Base-by-base conservation (phyloP, 305 asterid genomes). In the Fraxinus latifolia region DNA sequence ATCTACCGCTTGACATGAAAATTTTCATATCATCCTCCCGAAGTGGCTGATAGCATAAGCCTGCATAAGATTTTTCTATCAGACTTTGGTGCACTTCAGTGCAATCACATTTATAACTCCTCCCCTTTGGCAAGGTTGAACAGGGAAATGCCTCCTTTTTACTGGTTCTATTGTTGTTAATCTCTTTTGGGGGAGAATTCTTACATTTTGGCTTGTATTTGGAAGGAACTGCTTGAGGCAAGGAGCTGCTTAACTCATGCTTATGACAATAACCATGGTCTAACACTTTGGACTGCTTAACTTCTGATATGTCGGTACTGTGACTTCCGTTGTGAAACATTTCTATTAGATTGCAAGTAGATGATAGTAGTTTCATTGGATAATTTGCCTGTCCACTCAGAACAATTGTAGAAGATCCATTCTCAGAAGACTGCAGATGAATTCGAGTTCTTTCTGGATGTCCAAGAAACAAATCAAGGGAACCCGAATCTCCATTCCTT, bases 31-130 rank as follows among this genome's bases (percentile, higher is more conserved):
- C 86, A 14, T 37, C 83, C 32, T 44, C 42, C 79, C 50, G 79
- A 29, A 81, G 53, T 58, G 91, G 91, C 84, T 83, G 81, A 71
- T 88, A 88, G 77, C 89, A 88, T 84, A 88, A 70, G 73, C 93
- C 88, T 0, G 79, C 32, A 34, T 86, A 87, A 39, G 72, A 5
- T 68, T 60, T 32, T 15, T 74, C 84, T 0, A 65, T 77, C 74
- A 77, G 55, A 37, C 12, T n/a, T 71, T 58, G 78, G 6, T 19
- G 19, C n/a, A 23, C 39, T 29, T 31, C 53, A 2, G 60, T 68
- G 9, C 60, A 29, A 62, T 82, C 70, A n/a, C 27, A 6, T 74
- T 33, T 12, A 62, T 79, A 27, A 19, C 78, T 77, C 37, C 73
- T 39, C 37, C 14, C 27, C 39, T 34, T 73, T 74, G 84, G 76